phyloP scores from a whole-genome alignment of 257 asterid genomes.

The Solanum dulcamara region DNA sequence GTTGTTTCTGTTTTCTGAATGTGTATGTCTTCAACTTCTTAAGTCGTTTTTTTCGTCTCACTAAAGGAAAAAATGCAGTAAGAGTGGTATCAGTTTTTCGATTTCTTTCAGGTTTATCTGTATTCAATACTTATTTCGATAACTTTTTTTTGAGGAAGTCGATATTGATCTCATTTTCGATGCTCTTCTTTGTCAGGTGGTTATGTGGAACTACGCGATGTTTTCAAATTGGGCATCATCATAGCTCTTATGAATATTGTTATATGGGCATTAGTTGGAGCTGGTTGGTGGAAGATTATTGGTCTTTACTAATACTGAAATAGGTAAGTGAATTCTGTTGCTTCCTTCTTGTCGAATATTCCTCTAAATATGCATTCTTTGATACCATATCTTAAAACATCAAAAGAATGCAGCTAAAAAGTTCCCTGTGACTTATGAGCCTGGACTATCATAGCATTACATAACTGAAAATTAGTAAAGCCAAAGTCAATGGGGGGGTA shows the following conservation, averaged over 20 bases:
- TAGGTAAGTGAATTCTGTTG: neutral
- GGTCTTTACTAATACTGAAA: conserved; percentile 52
- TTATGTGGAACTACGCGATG: conserved; percentile 50
- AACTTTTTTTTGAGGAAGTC: neutral
- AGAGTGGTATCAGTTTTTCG: neutral
- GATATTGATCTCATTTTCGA: neutral
- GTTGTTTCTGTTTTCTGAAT: neutral
- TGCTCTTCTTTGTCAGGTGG: conserved; percentile 45
- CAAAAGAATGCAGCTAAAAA: neutral
- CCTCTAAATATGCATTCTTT: neutral
- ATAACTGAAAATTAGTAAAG: neutral
- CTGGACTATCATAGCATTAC: neutral
- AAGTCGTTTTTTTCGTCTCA: neutral
- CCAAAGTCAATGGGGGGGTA: too few species aligned
- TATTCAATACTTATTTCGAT: neutral
- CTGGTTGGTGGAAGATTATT: conserved; percentile 83
- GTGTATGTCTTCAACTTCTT: neutral
- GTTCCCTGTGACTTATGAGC: neutral
- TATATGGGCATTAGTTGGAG: conserved; percentile 53
- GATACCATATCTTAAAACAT: neutral
- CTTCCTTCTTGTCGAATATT: neutral
- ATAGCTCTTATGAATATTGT: conserved; percentile 50
- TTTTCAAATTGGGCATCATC: conserved; percentile 46
- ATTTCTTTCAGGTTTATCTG: neutral
- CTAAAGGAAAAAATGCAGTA: neutral